phyloP scores from a whole-genome alignment of 1,284 basidiomycete genomes.

The Puccinia triticina region DNA sequence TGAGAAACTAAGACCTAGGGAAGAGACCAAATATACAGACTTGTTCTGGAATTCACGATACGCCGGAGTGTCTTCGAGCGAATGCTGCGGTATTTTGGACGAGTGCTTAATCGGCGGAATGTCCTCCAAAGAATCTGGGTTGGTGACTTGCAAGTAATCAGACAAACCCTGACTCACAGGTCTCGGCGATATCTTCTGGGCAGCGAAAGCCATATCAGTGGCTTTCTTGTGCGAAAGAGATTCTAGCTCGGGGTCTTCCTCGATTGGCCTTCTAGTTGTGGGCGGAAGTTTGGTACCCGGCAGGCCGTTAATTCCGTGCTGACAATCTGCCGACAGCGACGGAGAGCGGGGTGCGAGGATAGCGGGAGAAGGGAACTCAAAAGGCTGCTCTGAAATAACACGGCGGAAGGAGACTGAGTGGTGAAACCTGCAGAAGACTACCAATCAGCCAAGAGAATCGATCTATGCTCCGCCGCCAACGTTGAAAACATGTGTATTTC shows the following conservation, averaged over 20 bases:
- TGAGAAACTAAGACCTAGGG: constrained; percentile 25
- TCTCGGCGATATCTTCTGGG: constrained; percentile 8
- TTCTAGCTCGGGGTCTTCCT: constrained; percentile 7
- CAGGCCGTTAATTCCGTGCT: constrained; percentile 17
- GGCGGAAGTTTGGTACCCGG: constrained; percentile 18
- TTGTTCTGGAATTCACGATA: constrained; percentile 35
- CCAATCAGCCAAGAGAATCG: not conserved
- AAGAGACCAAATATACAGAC: constrained; percentile 26
- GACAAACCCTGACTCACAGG: constrained; percentile 24
- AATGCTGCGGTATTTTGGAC: not conserved
- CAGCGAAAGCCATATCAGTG: not conserved
- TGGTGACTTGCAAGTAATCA: constrained; percentile 26
- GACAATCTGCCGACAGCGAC: constrained; percentile 6
- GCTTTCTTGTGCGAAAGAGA: not conserved
- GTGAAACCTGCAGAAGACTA: constrained; percentile 37
- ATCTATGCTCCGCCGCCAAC: not conserved
- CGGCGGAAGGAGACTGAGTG: constrained; percentile 12
- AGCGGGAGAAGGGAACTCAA: constrained; percentile 37
- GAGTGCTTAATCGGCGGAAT: constrained; percentile 19
- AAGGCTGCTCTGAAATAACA: constrained; percentile 39
- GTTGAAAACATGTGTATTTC: not conserved
- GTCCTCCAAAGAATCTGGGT: constrained; percentile 24
- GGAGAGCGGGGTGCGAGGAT: constrained; percentile 23
- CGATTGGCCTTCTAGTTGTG: not conserved
- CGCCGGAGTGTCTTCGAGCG: not conserved